A percentile compares a stretch with the other conserved stretches of the same genome.
These are phyloP conservation scores for Cyanidium caldarium DNA, from an alignment of 23 red algal genomes.

Conservation along the genomic window DNA sequence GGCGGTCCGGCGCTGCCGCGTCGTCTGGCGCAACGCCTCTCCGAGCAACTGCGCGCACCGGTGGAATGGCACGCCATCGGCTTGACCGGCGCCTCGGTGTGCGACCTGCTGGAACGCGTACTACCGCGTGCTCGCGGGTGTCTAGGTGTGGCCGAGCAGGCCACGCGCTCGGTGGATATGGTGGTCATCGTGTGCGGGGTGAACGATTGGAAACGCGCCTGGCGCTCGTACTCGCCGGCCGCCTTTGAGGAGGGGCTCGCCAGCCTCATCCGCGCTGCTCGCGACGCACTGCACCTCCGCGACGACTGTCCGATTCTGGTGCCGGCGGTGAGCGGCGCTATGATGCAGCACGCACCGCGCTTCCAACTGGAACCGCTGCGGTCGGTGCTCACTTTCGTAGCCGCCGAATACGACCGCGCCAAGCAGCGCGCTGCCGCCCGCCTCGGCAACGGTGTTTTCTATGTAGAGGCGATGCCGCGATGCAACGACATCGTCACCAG, in stretches of 20 bases:
- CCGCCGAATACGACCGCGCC: conserved; percentile 43
- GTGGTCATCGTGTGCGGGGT: conserved; percentile 70
- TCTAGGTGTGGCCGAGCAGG: not conserved
- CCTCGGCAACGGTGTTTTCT: not conserved
- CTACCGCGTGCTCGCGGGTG: conserved; percentile 11
- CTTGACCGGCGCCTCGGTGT: conserved; percentile 50
- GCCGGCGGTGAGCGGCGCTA: conserved; percentile 42
- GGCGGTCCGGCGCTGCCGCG: conserved; percentile 49
- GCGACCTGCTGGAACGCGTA: conserved; percentile 44
- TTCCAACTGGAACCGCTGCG: conserved; percentile 42
- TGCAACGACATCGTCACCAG: not conserved
- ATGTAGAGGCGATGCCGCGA: not conserved
- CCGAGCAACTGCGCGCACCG: conserved; percentile 27
- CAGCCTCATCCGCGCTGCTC: conserved; percentile 29
- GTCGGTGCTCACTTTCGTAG: conserved; percentile 42
- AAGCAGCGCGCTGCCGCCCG: conserved; percentile 24
- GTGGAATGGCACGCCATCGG: conserved; percentile 69
- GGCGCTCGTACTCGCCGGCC: conserved; percentile 32
- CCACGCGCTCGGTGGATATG: conserved; percentile 29
- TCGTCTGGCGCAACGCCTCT: conserved; percentile 31
- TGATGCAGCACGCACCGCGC: conserved; percentile 38
- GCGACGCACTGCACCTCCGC: conserved; percentile 21
- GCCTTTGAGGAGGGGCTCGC: conserved; percentile 27
- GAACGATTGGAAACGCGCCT: conserved; percentile 67
- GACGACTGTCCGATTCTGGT: conserved; percentile 36